Evolutionary conservation across 1,284 basidiomycete species (phyloP).

Genomic region (Leccinum subfulvum): DNA sequence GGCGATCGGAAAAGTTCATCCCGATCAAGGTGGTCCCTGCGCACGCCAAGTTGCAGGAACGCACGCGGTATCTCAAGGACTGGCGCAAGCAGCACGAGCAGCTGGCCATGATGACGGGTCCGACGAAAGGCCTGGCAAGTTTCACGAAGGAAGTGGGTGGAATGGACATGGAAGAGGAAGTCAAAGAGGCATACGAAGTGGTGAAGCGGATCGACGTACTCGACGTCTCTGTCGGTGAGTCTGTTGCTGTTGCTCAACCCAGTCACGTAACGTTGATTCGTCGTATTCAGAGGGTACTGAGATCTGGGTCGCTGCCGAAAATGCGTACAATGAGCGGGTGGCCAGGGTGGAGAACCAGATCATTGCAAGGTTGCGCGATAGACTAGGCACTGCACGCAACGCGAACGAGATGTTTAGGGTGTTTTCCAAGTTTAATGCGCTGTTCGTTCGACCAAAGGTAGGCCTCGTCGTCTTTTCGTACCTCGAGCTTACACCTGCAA

Average conservation of each 20-base stretch:
- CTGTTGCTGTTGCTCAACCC: background rate
- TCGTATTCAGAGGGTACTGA: slow-evolving; percentile 82
- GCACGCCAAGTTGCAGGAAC: slow-evolving; percentile 89
- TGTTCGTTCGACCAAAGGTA: slow-evolving; percentile 92
- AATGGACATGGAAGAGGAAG: slow-evolving; percentile 97
- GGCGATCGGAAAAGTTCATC: slow-evolving; percentile 91
- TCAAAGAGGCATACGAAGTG: slow-evolving; percentile 88
- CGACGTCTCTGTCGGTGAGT: slow-evolving; percentile 83
- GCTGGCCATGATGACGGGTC: slow-evolving; percentile 96
- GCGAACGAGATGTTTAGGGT: slow-evolving; percentile 99
- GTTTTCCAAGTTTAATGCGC: slow-evolving; percentile 93
- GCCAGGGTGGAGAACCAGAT: slow-evolving; percentile 89
- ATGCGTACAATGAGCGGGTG: slow-evolving; percentile 96
- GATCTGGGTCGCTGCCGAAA: slow-evolving; percentile 96
- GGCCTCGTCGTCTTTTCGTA: slow-evolving; percentile 14
- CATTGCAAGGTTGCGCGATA: slow-evolving; percentile 68
- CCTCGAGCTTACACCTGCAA: background rate
- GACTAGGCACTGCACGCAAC: slow-evolving; percentile 91
- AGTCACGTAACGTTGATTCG: slow-evolving; percentile 2
- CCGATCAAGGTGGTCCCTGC: slow-evolving; percentile 94
- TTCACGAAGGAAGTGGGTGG: slow-evolving; percentile 86
- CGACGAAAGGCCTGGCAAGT: slow-evolving; percentile 85
- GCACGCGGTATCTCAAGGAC: slow-evolving; percentile 82
- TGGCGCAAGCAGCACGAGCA: slow-evolving; percentile 99
- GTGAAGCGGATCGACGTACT: slow-evolving; percentile 96